Percentiles rank a stretch among this genome's conserved stretches.
Conservation (phyloP, 2,329 filamentous ascomycete genomes). For the Penicillium sp. region DNA sequence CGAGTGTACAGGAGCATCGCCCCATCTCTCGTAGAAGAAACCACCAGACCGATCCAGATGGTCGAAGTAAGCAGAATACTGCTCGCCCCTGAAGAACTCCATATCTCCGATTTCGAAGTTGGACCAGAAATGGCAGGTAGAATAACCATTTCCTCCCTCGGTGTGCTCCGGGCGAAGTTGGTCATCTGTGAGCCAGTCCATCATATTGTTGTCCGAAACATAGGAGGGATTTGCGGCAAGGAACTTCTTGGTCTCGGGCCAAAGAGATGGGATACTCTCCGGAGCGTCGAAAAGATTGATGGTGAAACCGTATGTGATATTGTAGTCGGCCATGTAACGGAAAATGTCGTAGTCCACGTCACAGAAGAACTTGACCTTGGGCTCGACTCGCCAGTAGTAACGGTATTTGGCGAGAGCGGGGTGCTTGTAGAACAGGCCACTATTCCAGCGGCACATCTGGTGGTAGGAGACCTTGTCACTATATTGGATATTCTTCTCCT, state of each 20-base stretch:
- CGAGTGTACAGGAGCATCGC: conserved; percentile 92
- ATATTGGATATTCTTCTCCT: conserved; percentile 83
- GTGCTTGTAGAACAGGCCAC: conserved; percentile 94
- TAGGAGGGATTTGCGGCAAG: conserved; percentile 74
- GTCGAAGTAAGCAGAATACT: conserved; percentile 92
- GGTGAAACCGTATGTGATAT: conserved; percentile 98
- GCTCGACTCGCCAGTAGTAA: conserved; percentile 98
- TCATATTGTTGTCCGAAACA: conserved; percentile 71
- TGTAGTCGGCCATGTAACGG: conserved; percentile 93
- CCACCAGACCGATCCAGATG: conserved; percentile 88
- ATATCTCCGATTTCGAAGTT: conserved; percentile 97
- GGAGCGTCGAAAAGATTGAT: conserved; percentile 94
- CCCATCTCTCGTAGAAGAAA: conserved; percentile 98
- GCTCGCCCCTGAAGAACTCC: conserved; percentile 80
- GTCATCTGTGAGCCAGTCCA: conserved; percentile 77
- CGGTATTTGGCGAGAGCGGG: conserved; percentile 70
- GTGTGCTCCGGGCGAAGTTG: conserved; percentile 69
- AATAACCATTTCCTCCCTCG: conserved; percentile 77
- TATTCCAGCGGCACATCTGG: conserved; percentile 99
- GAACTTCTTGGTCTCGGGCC: conserved; percentile 94
- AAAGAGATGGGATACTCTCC: conserved; percentile 73
- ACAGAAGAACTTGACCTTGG: conserved; percentile 98
- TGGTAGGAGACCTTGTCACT: conserved; percentile 83
- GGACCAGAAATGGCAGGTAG: conserved; percentile 97
- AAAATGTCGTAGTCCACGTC: conserved; percentile 98